A percentile compares a stretch with the other conserved stretches of the same genome.
Evolutionary conservation across 1,284 basidiomycete species (phyloP).

Genomic region (Puccinia polysora): DNA sequence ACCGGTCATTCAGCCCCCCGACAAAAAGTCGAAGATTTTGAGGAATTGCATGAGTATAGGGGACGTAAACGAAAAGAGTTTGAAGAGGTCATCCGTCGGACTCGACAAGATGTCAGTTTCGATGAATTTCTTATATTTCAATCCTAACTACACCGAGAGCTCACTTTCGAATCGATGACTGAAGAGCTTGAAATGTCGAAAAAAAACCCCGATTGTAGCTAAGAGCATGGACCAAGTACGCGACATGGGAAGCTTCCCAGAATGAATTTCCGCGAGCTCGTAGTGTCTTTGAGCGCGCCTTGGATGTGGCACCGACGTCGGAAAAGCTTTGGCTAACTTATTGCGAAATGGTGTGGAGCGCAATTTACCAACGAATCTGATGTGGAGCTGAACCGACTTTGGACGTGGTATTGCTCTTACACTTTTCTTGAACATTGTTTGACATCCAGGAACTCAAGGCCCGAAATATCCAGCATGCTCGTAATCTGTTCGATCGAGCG

Average conservation of each 20-base stretch:
- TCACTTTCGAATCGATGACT: conserved; percentile 43
- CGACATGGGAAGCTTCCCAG: conserved; percentile 80
- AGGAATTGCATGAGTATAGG: conserved; percentile 92
- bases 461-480: conserved; percentile 90
- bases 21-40: conserved; percentile 91
- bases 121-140: conserved; percentile 32
- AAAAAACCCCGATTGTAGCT: conserved; percentile 47
- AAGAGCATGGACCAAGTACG: conserved; percentile 62
- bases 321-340: conserved; percentile 91
- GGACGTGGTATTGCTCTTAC: background rate
- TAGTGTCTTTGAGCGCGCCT: conserved; percentile 90
- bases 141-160: background rate
- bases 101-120: conserved; percentile 70
- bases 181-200: background rate
- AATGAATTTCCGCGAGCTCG: conserved; percentile 85
- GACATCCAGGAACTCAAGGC: conserved; percentile 72
- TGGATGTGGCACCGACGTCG: conserved; percentile 87
- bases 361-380: background rate
- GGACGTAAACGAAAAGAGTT: conserved; percentile 93
- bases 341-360: conserved; percentile 73
- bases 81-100: conserved; percentile 87
- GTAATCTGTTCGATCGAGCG: conserved; percentile 93
- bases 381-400: no score
- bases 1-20: conserved; percentile 82
- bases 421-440: background rate